Base-by-base conservation (phyloP, 1,284 basidiomycete species). In the Cystobasidium sp. region DNA sequence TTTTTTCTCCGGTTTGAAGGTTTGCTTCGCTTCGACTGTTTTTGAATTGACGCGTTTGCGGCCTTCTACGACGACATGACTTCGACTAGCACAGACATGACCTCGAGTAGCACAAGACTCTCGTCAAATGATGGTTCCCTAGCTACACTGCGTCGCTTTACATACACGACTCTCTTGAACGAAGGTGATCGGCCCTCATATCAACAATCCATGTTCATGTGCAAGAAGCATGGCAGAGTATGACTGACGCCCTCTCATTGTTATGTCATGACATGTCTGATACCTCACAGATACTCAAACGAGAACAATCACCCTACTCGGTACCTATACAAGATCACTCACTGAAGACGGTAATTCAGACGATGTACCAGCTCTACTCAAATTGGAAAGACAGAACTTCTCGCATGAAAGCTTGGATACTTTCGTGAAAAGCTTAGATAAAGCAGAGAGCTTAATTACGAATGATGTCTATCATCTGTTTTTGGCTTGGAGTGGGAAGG, bases 351-450 rank as follows among this genome's bases (percentile, higher is more conserved):
- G 78, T 5, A 71, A 78, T 53, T 52, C 62, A 18, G 74, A 81
- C 14, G 77, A 76, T 31, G 76, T 79, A 4, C 83, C 83, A 1
- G 86, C 88, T 0, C 88, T 91, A 68, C 77, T 91, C 16, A 87
- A 88, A 47, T 80, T 90, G 44, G 87, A 89, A 78, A 87, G 87
- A 78, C 87, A 86, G 0, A 83, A 86, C 0, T 83, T 90, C 46
- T 81, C 43, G 5, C 39, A 51, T 10, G 44, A 46, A 22, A 4
- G 39, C 12, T 20, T 58, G 46, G 39, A 24, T 3, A 49, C 37
- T 7, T 62, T 65, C 20, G n/a, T 51, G 22, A 20, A 4, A 6
- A 56, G 41, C 20, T 47, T 70, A 31, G 24, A 22, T 0, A 12
- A 20, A 14, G 51, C 68, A n/a, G 37, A 53, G 37, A 58, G 77